These are phyloP conservation scores for Thelonectria olida DNA, from an alignment of 2,329 filamentous ascomycete genomes.

Conservation along the genomic window DNA sequence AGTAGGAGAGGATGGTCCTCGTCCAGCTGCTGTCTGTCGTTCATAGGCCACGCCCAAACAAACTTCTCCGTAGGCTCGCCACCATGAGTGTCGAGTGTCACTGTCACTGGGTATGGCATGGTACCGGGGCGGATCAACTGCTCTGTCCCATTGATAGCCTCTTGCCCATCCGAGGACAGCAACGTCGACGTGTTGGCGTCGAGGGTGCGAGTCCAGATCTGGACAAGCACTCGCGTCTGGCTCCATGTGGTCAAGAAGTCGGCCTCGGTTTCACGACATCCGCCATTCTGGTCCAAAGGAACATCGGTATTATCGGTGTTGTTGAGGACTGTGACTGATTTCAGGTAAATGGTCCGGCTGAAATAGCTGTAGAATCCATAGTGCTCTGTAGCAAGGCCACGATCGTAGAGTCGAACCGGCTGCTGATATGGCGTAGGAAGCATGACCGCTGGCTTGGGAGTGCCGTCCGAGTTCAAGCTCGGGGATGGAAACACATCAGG, in stretches of 20 bases:
- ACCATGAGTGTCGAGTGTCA: constrained; percentile 70
- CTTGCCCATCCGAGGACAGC: constrained; percentile 41
- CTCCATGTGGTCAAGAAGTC: constrained; percentile 66
- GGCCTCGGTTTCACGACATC: constrained; percentile 62
- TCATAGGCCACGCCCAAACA: constrained; percentile 62
- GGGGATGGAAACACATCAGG: constrained; percentile 69
- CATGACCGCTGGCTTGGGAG: constrained; percentile 75
- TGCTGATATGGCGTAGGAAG: constrained; percentile 78
- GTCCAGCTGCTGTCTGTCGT: constrained; percentile 56
- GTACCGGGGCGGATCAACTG: constrained; percentile 60
- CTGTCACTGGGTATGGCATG: constrained; percentile 71
- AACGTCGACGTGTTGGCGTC: constrained; percentile 55
- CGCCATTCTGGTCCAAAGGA: constrained; percentile 63
- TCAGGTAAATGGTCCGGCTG: constrained; percentile 85
- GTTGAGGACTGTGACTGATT: constrained; percentile 62
- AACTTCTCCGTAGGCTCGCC: constrained; percentile 63
- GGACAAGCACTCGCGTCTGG: constrained; percentile 69
- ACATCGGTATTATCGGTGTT: constrained; percentile 52
- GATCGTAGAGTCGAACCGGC: constrained; percentile 85
- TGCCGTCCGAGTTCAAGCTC: constrained; percentile 71
- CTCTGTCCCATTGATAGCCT: constrained; percentile 37
- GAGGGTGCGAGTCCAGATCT: constrained; percentile 68
- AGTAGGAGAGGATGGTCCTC: constrained; percentile 55
- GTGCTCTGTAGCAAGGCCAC: constrained; percentile 81
- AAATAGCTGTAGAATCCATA: constrained; percentile 96